Base-by-base conservation (phyloP, 257 asterid species). In the Ilex aquifolium region DNA sequence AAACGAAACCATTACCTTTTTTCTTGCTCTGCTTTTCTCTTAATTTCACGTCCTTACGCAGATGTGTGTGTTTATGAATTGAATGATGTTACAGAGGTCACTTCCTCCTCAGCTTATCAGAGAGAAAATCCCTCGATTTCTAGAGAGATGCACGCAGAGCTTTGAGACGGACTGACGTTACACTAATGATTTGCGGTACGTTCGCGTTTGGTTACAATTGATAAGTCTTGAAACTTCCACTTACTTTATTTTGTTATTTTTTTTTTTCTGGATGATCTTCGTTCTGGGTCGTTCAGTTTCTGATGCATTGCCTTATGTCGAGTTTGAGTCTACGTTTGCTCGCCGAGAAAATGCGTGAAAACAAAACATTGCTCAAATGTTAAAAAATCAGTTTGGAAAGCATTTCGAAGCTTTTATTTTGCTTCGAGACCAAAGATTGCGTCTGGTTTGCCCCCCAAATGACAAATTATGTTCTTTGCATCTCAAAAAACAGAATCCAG, bases 201-300 rank as follows among this genome's bases (percentile, higher is more conserved):
- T 92, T 73, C 94, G 96, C 59, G 85, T 92, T 69, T 92, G 96
- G 97, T 69, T 92, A 74, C 95, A 87, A 76, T 64, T 92, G 99
- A 97, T 92, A 87, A 32, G 51, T 62, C 65, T 6, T 8, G 4
- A 17, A 59, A 57, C 64, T 29, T 29, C 21, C 13, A 14, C 2
- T 13, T n/a, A 12, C 8, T 10, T n/a, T 31, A 2, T 6, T n/a
- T 17, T 17, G 32, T 59, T 13, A 21, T 36, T 62, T 57, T 42
- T 32, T 6, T 5, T 54, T 57, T 32, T 51, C 9, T 46, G 10
- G 21, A 31, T 11, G 61, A 48, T 21, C 36, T 16, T 31, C n/a
- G n/a, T 39, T 48, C n/a, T 55, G 7, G 44, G 21, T 51, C 44
- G 8, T 32, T 16, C 57, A 52, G 27, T 16, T 15, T 52, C 15